Conservation (phyloP, 2,329 filamentous ascomycete species). For the Exophiala lecanii-corni region DNA sequence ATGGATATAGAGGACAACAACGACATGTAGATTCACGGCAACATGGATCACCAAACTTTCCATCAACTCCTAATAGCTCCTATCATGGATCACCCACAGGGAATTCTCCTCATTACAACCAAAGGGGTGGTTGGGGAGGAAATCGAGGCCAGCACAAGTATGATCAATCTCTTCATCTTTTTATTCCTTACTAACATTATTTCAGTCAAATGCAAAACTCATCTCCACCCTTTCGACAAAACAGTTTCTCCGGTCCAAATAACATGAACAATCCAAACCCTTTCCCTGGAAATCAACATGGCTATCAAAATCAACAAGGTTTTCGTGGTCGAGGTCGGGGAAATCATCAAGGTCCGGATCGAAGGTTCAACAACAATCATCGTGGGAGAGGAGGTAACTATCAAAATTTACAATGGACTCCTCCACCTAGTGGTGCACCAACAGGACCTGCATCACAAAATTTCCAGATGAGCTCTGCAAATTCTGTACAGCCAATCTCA, state of each 20-base stretch:
- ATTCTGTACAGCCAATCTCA: conserved; percentile 32
- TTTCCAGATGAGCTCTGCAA: conserved; percentile 36
- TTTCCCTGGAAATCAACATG: conserved; percentile 54
- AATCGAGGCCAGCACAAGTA: conserved; percentile 41
- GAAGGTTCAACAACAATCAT: conserved; percentile 22
- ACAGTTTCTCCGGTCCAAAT: conserved; percentile 49
- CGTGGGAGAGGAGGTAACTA: conserved; percentile 57
- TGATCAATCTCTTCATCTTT: conserved; percentile 39
- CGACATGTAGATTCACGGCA: conserved; percentile 40
- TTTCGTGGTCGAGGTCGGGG: conserved; percentile 55
- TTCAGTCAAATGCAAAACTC: conserved; percentile 50
- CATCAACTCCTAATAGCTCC: conserved; percentile 47
- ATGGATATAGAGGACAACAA: conserved; percentile 34
- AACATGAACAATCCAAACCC: conserved; percentile 47
- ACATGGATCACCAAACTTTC: conserved; percentile 56
- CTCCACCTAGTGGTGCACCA: conserved; percentile 51
- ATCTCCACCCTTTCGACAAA: conserved; percentile 58
- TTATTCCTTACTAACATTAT: conserved; percentile 28
- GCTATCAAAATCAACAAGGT: conserved; percentile 48
- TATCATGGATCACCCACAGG: conserved; percentile 59
- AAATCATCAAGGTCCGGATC: conserved; percentile 31
- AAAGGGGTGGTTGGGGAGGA: conserved; percentile 51
- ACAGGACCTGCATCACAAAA: conserved; percentile 28
- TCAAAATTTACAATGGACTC: conserved; percentile 68
- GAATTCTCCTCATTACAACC: conserved; percentile 56